A percentile compares a stretch with the other conserved stretches of the same genome.
Conservation (phyloP, 768 basidiomycete genomes). For the Leccinum broughii region DNA sequence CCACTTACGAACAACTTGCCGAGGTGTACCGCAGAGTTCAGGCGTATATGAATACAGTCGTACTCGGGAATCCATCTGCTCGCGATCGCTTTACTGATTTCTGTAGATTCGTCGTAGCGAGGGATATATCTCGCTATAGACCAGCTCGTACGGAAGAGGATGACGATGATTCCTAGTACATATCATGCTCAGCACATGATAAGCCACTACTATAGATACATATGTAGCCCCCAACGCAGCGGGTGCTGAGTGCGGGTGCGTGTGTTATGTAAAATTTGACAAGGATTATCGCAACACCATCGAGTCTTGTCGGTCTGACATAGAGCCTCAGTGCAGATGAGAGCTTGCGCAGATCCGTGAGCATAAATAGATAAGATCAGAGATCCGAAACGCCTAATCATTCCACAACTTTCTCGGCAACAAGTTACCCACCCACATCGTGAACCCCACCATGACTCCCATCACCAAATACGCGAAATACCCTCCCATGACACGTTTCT, state of each 20-base stretch:
- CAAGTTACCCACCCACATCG: conserved; percentile 31
- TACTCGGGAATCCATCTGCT: not conserved
- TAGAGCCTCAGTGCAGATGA: too few species aligned
- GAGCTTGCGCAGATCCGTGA: not conserved
- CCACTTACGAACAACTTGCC: not conserved
- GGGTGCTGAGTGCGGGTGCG: too few species aligned
- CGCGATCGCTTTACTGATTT: not conserved
- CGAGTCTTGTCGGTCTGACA: too few species aligned
- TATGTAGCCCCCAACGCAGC: too few species aligned
- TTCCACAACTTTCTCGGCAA: conserved; percentile 35
- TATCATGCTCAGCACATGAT: too few species aligned
- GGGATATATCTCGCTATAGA: not conserved
- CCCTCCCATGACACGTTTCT: conserved; percentile 48
- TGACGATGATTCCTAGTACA: too few species aligned
- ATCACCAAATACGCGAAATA: conserved; percentile 53
- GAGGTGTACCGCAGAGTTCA: not conserved
- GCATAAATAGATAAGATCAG: too few species aligned
- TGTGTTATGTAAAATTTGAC: too few species aligned
- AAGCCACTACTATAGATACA: too few species aligned
- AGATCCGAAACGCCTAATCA: not conserved
- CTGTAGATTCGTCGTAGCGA: not conserved
- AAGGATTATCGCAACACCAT: too few species aligned
- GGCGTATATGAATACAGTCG: not conserved
- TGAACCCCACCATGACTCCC: conserved; percentile 28
- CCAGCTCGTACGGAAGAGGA: too few species aligned